Evolutionary conservation across 1,284 basidiomycete genomes (phyloP), one percentile per base, ranked within the genome.

Genomic region (Sutorius eximius): DNA sequence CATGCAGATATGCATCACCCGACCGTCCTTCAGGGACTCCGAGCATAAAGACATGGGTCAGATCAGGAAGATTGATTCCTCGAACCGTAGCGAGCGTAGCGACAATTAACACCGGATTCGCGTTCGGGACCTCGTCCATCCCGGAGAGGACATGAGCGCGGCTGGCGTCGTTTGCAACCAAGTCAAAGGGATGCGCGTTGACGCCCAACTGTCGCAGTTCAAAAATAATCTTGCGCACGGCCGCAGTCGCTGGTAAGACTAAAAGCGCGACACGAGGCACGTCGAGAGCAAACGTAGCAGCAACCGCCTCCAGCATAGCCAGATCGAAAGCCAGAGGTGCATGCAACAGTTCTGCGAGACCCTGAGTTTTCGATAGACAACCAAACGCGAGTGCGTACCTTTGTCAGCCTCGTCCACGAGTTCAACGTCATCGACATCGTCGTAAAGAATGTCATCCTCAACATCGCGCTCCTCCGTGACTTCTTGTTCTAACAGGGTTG

Each of bases 11-110:
- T 45, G 74, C 75, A 64, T 87, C 85, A 15, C 82, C 73, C 57
- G 64, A 71, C 27, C 72, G 76, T 36, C 76, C 79, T 52, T 81
- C 79, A 8, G 81, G 79, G 1, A 85, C 70, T 6, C 86, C 87
- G 41, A 87, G 70, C 51, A 90, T 74, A 66, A 91, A 90, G 18
- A 91, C 87, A 64, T 91, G 89, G 47, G 81, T 82, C 60, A 91
- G 73, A 54, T 78, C 77, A 11, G 84, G 84, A 44, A 91, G 70
- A 70, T 91, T 89, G 49, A 91, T 71, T 15, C 89, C 89, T 40
- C 89, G 83, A 34, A 80, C 83, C 20, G 82, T 82, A 20, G 86
- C 83, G 18, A 81, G 71, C 4, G 87, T 91, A 20, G 80, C 78
- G 36, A 91, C 85, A 27, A 91, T 75, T 61, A 91, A 68, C 20